These are phyloP conservation scores for Lablab purpureus DNA, from an alignment of 306 rosid species.

Conservation along the genomic window DNA sequence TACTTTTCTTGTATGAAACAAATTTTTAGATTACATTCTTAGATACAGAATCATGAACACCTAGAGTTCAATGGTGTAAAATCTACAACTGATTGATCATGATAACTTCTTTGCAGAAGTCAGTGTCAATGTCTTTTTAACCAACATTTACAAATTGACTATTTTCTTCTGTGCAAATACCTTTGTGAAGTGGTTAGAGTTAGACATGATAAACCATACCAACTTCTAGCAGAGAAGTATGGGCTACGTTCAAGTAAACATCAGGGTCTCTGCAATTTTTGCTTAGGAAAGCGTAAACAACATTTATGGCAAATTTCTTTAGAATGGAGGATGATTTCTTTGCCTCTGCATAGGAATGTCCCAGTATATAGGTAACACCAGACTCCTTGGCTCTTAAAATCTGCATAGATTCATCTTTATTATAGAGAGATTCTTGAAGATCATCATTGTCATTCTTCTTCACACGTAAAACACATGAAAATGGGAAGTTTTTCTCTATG, in stretches of 20 bases:
- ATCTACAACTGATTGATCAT: conserved; percentile 31
- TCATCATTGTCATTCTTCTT: conserved; percentile 22
- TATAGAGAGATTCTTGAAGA: conserved; percentile 36
- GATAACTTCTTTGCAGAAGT: conserved; percentile 28
- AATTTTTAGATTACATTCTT: conserved; percentile 36
- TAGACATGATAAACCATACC: conserved; percentile 85
- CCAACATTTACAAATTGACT: conserved; percentile 41
- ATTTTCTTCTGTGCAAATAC: conserved; percentile 17
- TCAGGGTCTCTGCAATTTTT: conserved; percentile 76
- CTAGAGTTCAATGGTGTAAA: conserved; percentile 42
- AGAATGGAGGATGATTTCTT: conserved; percentile 71
- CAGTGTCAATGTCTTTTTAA: conserved; percentile 9
- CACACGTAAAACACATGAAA: conserved; percentile 42
- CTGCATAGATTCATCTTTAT: conserved; percentile 60
- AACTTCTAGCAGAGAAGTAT: conserved; percentile 76
- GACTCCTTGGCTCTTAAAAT: conserved; percentile 78
- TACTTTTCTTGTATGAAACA: conserved; percentile 43
- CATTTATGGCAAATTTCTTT: conserved; percentile 70
- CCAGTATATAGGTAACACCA: conserved; percentile 77
- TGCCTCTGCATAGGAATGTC: conserved; percentile 79
- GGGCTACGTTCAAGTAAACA: conserved; percentile 69
- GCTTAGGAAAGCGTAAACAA: conserved; percentile 69
- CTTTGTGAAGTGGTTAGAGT: conserved; percentile 36
- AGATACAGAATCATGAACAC: conserved; percentile 39
- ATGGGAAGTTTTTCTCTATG: conserved; percentile 42